Evolutionary conservation across 2,329 filamentous ascomycete genomes (phyloP).

Genomic region (Sporothrix inflata): DNA sequence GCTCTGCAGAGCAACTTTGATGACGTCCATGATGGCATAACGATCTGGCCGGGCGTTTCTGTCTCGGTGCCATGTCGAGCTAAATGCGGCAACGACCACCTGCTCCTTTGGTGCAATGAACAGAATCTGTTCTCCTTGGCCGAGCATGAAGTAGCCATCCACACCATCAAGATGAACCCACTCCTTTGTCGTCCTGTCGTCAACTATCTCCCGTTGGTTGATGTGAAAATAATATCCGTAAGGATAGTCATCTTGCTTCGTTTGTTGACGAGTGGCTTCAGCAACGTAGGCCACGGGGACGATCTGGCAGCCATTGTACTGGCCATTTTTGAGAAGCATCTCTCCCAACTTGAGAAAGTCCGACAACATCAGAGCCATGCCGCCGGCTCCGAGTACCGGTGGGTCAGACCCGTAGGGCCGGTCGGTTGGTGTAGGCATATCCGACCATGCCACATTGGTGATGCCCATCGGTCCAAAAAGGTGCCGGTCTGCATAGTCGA

Average conservation of each 20-base stretch:
- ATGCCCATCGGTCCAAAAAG: constrained; percentile 12
- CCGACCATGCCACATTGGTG: not conserved
- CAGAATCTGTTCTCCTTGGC: not conserved
- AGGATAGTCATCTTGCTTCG: not conserved
- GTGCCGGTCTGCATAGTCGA: not conserved
- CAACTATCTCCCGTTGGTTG: not conserved
- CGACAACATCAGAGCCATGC: not conserved
- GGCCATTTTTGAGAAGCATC: constrained; percentile 1
- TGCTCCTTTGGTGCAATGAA: not conserved
- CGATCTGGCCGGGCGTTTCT: not conserved
- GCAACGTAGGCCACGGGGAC: not conserved
- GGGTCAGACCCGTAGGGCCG: not conserved
- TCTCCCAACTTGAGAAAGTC: not conserved
- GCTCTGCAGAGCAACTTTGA: not conserved
- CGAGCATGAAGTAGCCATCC: not conserved
- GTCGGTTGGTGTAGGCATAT: not conserved
- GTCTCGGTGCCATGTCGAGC: not conserved
- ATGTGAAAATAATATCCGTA: constrained; percentile 17
- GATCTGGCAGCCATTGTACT: not conserved
- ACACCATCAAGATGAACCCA: not conserved
- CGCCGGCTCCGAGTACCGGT: constrained; percentile 1
- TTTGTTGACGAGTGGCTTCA: not conserved
- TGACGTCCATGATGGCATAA: not conserved
- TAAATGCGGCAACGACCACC: not conserved
- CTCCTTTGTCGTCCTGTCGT: not conserved